Conservation (phyloP, 2,329 filamentous ascomycete genomes). For the Fusarium sp. region DNA sequence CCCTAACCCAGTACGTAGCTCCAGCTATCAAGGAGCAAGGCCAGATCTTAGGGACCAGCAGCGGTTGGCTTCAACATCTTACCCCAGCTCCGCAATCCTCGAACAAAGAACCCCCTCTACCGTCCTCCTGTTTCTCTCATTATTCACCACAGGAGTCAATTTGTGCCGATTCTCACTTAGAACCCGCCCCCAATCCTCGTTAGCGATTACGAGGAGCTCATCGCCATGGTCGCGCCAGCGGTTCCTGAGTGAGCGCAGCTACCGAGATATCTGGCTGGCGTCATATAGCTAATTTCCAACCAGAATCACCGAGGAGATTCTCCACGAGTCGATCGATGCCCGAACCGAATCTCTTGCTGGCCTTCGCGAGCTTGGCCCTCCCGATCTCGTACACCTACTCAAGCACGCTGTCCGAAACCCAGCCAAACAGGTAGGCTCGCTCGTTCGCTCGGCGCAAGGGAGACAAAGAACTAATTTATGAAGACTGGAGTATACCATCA, state of each 20-base stretch:
- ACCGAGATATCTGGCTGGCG: constrained; percentile 15
- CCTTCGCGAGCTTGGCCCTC: constrained; percentile 92
- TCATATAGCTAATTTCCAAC: constrained; percentile 41
- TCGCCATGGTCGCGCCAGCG: constrained; percentile 78
- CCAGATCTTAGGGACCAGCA: constrained; percentile 51
- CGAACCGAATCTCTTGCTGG: constrained; percentile 89
- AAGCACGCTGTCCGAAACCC: constrained; percentile 75
- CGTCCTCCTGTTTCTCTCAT: constrained; percentile 8
- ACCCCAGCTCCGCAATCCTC: constrained; percentile 41
- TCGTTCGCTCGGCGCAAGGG: constrained; percentile 23
- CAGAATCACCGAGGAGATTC: constrained; percentile 93
- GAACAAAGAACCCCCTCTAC: constrained; percentile 29
- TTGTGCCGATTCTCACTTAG: constrained; percentile 5
- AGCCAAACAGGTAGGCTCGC: constrained; percentile 65
- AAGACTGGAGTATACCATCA: constrained; percentile 96
- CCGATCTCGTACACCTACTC: constrained; percentile 93
- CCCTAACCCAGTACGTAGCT: constrained; percentile 37
- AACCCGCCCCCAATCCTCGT: constrained; percentile 3
- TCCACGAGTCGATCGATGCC: constrained; percentile 91
- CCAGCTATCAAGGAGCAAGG: constrained; percentile 47
- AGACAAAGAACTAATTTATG: constrained; percentile 39
- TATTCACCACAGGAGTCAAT: constrained; percentile 9
- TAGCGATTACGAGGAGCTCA: constrained; percentile 39
- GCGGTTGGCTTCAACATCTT: constrained; percentile 36
- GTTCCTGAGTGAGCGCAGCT: constrained; percentile 75